Evolutionary conservation across 2,329 filamentous ascomycete species (phyloP), one percentile per base, ranked within the genome.

Genomic region (Alternaria sp.): DNA sequence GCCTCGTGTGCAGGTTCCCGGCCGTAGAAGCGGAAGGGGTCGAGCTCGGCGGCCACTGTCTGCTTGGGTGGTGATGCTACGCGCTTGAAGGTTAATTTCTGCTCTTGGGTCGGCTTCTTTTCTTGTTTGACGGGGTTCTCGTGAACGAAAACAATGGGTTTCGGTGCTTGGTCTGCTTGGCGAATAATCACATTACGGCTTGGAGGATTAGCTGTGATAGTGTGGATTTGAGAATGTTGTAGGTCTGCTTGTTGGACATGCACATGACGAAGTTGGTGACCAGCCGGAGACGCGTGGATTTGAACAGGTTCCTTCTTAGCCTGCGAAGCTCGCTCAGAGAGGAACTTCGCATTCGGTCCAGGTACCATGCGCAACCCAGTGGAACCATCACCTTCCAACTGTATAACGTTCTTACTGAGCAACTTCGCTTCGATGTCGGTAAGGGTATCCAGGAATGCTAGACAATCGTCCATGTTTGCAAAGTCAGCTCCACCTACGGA

Each of bases 221-320:
- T 36, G 6, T 36, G 13, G 30, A 9, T 15, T 4, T 36, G 30
- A 36, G 4, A 4, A 40, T 15, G 32, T 40, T n/a, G 32, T 0
- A 6, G 0, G 0, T 40, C 36, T 40, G 1, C 36, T 40, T 11
- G 36, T 0, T 17, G 9, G 36, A 17, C 3, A 10, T 3, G 9
- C n/a, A 17, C 5, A 40, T 40, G n/a, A 6, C 15, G 4, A 9
- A 4, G 1, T 8, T 3, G 28, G 5, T 5, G 19, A 17, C 23
- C n/a, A 40, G 11, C 13, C 0, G 36, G n/a, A 0, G 36, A 40
- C 5, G 36, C 9, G 0, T 17, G 36, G 3, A 11, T 6, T 1
- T 40, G 36, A 11, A 6, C 36, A 40, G 15, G 0, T 40, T 10
- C 15, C 32, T 40, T n/a, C 6, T 40, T n/a, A n/a, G 5, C 28